Base-by-base conservation (phyloP, 2,329 filamentous ascomycete species). In the Shiraia sp. region DNA sequence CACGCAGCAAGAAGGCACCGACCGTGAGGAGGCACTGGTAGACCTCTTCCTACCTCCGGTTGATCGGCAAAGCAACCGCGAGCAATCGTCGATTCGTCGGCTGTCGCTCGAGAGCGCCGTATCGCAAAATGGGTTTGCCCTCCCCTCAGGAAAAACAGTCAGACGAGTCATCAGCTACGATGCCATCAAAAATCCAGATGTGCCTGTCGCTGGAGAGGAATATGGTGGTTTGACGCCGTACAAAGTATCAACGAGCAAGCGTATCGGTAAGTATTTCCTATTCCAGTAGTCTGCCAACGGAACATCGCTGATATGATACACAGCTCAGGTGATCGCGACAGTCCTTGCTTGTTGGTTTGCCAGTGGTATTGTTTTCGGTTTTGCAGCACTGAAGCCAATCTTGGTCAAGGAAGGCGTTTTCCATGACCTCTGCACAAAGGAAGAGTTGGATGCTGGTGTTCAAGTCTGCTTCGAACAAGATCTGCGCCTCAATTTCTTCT, bases 221-320 rank as follows among this genome's bases (percentile, higher is more conserved):
- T 65, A 72, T 32, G 67, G 71, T 23, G 73, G 71, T 16, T 68
- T 76, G 36, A 73, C 74, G 15, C 73, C 74, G 7, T 79, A 79
- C 58, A 73, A 78, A 44, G 72, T 79, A 15, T 72, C 75, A 3
- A 65, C 55, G 9, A 33, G 46, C 27, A 66, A 57, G 40, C 59
- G 66, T 36, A 40, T 68, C 42, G 60, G 66, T 68, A 53, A 53
- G 61, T 49, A 38, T 32, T 29, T 29, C 51, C 44, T 4, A 36
- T 45, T 48, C 17, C 19, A 25, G 43, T 31, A 37, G 48, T 46
- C 38, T 30, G 34, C 46, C n/a, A 30, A 27, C 13, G 6, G 15
- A 24, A 25, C n/a, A 40, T 26, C 16, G 41, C 42, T 57, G 33
- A 57, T 49, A 33, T 14, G 10, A 28, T 19, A 9, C 3, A 36